Percentiles rank a stretch among this genome's conserved stretches.
phyloP scores from a whole-genome alignment of 345 rosid species.

The Eucalyptus brandiana region DNA sequence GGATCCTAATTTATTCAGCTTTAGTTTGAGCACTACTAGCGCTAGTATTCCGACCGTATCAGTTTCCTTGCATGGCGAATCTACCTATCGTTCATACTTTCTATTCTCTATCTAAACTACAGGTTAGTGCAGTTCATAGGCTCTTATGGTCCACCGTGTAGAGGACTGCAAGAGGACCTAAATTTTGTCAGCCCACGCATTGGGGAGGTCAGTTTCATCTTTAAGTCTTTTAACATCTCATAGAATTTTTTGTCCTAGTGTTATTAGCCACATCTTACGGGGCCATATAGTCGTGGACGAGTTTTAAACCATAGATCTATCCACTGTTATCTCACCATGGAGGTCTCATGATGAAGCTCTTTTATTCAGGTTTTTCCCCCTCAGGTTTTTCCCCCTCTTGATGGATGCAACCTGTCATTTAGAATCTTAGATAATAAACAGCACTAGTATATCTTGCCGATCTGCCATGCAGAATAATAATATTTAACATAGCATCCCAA shows the following conservation, averaged over 20 bases:
- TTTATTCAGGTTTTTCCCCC: not conserved
- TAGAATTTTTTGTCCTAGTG: not conserved
- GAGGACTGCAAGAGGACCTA: slow-evolving; percentile 93
- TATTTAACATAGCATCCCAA: not conserved
- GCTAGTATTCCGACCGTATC: not conserved
- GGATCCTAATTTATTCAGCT: not conserved
- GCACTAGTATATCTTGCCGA: not conserved
- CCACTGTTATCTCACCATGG: not conserved
- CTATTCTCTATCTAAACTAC: slow-evolving; percentile 6
- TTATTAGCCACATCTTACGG: not conserved
- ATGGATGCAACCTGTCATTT: not conserved
- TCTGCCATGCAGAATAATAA: not conserved
- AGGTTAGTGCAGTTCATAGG: slow-evolving; percentile 95
- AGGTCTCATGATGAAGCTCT: not conserved
- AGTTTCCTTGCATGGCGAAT: not conserved
- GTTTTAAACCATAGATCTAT: not conserved
- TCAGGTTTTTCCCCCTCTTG: not conserved
- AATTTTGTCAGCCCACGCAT: slow-evolving; percentile 96
- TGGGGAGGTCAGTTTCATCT: slow-evolving; percentile 70
- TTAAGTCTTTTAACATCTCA: not conserved
- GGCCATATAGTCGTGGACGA: not conserved
- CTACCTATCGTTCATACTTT: not conserved
- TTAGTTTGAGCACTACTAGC: not conserved
- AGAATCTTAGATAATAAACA: not conserved
- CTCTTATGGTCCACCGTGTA: slow-evolving; percentile 91